phyloP scores from a whole-genome alignment of 805 yeast species.

The Zygoascus bituminiphila region DNA sequence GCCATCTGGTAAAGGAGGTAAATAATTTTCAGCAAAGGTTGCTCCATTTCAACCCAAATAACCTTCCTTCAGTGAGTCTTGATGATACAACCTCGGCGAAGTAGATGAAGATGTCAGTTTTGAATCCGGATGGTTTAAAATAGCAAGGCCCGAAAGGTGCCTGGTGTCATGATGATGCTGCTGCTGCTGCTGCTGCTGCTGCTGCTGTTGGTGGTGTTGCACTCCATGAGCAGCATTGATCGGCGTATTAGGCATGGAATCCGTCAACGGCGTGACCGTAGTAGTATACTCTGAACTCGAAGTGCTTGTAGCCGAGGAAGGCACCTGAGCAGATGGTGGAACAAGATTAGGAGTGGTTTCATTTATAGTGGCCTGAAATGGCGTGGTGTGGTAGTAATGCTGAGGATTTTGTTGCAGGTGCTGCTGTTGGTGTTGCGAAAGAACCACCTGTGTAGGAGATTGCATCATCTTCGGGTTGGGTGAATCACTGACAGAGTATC shows the following conservation, averaged over 20 bases:
- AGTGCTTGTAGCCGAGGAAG: slow-evolving; percentile 14
- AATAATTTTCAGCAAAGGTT: no score
- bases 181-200: slow-evolving; percentile 8
- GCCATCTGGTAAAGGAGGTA: no score
- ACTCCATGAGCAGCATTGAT: not conserved
- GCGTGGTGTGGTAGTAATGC: not conserved
- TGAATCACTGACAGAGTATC: not conserved
- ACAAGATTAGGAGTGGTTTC: not conserved
- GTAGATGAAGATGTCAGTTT: slow-evolving; percentile 5
- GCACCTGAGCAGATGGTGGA: not conserved
- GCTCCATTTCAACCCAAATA: not conserved
- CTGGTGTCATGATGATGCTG: not conserved
- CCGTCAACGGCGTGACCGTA: slow-evolving; percentile 18
- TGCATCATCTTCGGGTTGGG: not conserved
- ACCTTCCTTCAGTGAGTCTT: not conserved
- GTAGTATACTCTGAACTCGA: slow-evolving; percentile 12
- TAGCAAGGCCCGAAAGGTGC: slow-evolving; percentile 8
- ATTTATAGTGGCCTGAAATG: not conserved
- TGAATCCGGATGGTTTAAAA: slow-evolving; percentile 5
- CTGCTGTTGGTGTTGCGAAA: not conserved
- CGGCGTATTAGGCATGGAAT: slow-evolving; percentile 19
- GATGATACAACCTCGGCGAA: not conserved
- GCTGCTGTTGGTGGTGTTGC: slow-evolving; percentile 10
- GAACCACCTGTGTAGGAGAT: not conserved
- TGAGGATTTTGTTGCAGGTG: not conserved